A percentile compares a stretch with the other conserved stretches of the same genome.
Evolutionary conservation across 1,139 yeast species (phyloP).

Genomic region (Debaryomycetaceae sp.): DNA sequence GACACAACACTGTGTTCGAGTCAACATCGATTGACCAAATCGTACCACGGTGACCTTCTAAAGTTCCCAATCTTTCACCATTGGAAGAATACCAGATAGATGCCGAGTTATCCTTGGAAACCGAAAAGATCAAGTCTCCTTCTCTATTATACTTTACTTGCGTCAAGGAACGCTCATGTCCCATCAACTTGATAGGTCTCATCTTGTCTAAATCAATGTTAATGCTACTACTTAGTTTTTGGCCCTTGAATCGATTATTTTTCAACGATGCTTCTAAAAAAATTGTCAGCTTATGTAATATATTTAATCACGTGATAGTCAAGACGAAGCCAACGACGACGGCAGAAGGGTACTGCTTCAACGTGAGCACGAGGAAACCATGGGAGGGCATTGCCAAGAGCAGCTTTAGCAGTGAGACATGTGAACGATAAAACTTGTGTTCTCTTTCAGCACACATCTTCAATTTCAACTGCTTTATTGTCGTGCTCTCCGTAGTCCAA

Average conservation of each 20-base stretch:
- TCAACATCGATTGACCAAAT: constrained; percentile 94
- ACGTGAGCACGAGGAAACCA: neutral
- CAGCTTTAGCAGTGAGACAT: neutral
- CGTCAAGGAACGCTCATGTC: constrained; percentile 83
- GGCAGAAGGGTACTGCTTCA: neutral
- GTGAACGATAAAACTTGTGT: neutral
- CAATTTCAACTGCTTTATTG: constrained; percentile 46
- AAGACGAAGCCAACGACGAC: too few relatives aligned
- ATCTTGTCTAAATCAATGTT: constrained; percentile 14
- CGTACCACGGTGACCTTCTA: constrained; percentile 84
- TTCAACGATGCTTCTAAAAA: constrained; percentile 7
- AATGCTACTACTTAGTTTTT: neutral
- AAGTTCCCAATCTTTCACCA: constrained; percentile 96
- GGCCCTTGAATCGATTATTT: constrained; percentile 1
- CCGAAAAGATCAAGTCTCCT: constrained; percentile 91
- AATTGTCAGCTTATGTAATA: constrained; percentile 3
- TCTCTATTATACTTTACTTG: constrained; percentile 93
- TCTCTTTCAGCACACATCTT: constrained; percentile 53
- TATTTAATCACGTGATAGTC: too few relatives aligned
- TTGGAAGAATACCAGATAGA: constrained; percentile 92
- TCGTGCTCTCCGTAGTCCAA: constrained; percentile 64
- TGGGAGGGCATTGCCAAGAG: neutral
- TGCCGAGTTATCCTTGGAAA: constrained; percentile 86
- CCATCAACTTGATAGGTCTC: constrained; percentile 61
- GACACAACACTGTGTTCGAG: constrained; percentile 59